Conservation (phyloP, 495 filamentous ascomycete species). For the Viridothelium virens region DNA sequence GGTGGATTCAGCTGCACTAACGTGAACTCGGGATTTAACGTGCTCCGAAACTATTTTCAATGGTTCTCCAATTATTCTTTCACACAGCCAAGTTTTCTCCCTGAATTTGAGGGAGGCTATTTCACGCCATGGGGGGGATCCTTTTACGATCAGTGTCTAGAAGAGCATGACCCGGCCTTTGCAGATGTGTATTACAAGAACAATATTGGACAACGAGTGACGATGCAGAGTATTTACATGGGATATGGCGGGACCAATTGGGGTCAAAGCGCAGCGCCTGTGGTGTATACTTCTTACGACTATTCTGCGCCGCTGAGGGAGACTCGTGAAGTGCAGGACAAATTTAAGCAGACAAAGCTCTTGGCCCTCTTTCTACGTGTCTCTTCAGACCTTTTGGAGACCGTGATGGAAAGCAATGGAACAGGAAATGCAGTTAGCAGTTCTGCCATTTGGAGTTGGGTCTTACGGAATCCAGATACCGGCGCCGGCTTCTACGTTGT, state of each 20-base stretch:
- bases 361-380: slow-evolving; percentile 49
- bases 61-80: slow-evolving; percentile 43
- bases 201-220: slow-evolving; percentile 42
- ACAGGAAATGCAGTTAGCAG: slow-evolving; percentile 48
- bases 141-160: slow-evolving; percentile 46
- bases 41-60: slow-evolving; percentile 41
- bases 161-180: slow-evolving; percentile 42
- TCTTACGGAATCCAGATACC: slow-evolving; percentile 50
- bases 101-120: slow-evolving; percentile 57
- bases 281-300: slow-evolving; percentile 26
- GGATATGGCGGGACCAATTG: slow-evolving; percentile 54
- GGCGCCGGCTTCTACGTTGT: slow-evolving; percentile 51
- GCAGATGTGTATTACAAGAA: slow-evolving; percentile 54
- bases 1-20: slow-evolving; percentile 56
- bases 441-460: slow-evolving; percentile 38
- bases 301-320: slow-evolving; percentile 51
- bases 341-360: slow-evolving; percentile 55
- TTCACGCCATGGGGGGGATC: slow-evolving; percentile 55
- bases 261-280: slow-evolving; percentile 35
- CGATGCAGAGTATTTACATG: slow-evolving; percentile 44
- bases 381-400: slow-evolving; percentile 46
- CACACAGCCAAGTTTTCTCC: slow-evolving; percentile 51
- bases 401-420: slow-evolving; percentile 51
- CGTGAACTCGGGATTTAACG: slow-evolving; percentile 48
- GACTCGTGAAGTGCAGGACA: slow-evolving; percentile 48